phyloP scores from a whole-genome alignment of 1,284 basidiomycete genomes.

The Rhodotorula sp. region DNA sequence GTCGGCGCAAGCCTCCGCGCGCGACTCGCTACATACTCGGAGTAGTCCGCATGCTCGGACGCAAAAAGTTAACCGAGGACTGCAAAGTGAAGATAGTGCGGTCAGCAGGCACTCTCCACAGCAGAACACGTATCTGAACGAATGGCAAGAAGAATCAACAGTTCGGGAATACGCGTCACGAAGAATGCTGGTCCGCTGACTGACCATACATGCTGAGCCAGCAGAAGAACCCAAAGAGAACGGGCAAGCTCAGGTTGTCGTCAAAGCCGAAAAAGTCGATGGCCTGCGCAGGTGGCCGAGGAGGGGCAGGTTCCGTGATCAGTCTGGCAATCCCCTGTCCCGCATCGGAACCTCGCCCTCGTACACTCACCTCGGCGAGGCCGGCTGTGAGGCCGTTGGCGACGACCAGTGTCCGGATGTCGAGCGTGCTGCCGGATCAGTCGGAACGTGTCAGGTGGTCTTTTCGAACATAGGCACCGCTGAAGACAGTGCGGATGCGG shows the following conservation, averaged over 20 bases:
- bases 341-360: too few relatives aligned
- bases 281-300: slow-evolving; percentile 48
- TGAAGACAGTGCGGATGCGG: too few relatives aligned
- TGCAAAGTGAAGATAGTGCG: background rate
- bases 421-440: slow-evolving; percentile 50
- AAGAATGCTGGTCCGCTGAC: background rate
- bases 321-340: too few relatives aligned
- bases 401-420: slow-evolving; percentile 30
- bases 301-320: too few relatives aligned
- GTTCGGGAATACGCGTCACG: too few relatives aligned
- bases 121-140: too few relatives aligned
- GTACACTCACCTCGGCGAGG: slow-evolving; percentile 46
- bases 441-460: slow-evolving; percentile 50
- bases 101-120: background rate
- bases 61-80: background rate
- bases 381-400: slow-evolving; percentile 48
- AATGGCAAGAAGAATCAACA: too few relatives aligned
- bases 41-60: too few relatives aligned
- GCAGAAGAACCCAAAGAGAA: slow-evolving; percentile 79
- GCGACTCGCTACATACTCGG: too few relatives aligned
- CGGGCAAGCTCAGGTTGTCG: slow-evolving; percentile 90
- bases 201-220: slow-evolving; percentile 53
- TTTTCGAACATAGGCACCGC: background rate
- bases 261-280: slow-evolving; percentile 79
- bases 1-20: too few relatives aligned